These are phyloP conservation scores for Crassisporium funariophilum DNA, from an alignment of 768 basidiomycete genomes.

Conservation along the genomic window DNA sequence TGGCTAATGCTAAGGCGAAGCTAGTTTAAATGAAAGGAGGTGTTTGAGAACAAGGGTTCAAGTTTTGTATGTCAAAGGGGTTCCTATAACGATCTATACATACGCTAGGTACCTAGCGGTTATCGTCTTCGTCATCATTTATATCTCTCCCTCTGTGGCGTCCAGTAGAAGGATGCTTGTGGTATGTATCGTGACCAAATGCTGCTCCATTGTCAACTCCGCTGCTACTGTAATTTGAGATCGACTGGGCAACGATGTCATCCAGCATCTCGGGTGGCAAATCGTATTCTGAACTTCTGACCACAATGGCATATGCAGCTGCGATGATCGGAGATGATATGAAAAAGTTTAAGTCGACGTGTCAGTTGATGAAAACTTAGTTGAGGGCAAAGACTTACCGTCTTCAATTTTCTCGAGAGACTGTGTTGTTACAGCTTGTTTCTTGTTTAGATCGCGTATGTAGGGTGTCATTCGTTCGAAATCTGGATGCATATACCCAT, in stretches of 20 bases:
- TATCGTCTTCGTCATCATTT: constrained; percentile 25
- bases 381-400: constrained; percentile 48
- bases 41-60: too few species aligned
- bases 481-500: constrained; percentile 43
- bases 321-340: constrained; percentile 10
- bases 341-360: background rate
- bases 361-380: background rate
- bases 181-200: background rate
- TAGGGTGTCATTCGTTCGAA: constrained; percentile 78
- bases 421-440: constrained; percentile 81
- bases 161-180: background rate
- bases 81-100: too few species aligned
- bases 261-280: constrained; percentile 67
- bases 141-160: constrained; percentile 4
- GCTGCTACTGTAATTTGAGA: constrained; percentile 33
- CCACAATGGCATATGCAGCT: constrained; percentile 75
- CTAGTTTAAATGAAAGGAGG: too few species aligned
- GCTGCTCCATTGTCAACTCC: too few species aligned
- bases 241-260: constrained; percentile 60
- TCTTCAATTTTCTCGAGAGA: constrained; percentile 96
- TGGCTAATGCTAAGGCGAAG: too few species aligned
- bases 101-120: too few species aligned
- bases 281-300: constrained; percentile 76
- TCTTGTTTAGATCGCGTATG: constrained; percentile 77
- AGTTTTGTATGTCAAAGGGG: too few species aligned